Evolutionary conservation across 305 asterid genomes (phyloP).

Genomic region (Fraxinus dipetala): DNA sequence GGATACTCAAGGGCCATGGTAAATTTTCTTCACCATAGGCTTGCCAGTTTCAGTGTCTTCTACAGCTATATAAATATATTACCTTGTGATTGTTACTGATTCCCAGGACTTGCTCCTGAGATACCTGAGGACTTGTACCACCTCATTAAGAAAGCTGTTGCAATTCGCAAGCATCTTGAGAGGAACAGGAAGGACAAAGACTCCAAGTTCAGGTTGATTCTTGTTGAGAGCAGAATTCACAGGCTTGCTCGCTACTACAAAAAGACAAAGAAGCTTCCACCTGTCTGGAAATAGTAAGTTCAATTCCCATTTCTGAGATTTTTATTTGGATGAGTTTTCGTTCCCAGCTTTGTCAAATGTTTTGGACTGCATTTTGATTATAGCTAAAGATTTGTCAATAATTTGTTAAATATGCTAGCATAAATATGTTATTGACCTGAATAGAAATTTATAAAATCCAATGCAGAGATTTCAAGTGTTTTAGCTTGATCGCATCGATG

Average conservation of each 20-base stretch:
- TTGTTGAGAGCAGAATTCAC: slow-evolving; percentile 66
- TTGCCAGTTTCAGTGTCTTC: neutral
- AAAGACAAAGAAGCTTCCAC: slow-evolving; percentile 69
- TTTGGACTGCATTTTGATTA: neutral
- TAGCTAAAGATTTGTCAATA: neutral
- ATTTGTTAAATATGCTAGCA: neutral
- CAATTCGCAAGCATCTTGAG: slow-evolving; percentile 64
- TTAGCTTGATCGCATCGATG: neutral
- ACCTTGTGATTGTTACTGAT: neutral
- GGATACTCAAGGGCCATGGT: slow-evolving; percentile 63
- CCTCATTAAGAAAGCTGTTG: slow-evolving; percentile 66
- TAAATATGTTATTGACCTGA: neutral
- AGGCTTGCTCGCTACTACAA: slow-evolving; percentile 66
- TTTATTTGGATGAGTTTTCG: neutral
- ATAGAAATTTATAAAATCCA: neutral
- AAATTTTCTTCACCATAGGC: neutral
- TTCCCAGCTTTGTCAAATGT: neutral
- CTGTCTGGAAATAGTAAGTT: slow-evolving; percentile 64
- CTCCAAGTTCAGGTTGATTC: slow-evolving; percentile 60
- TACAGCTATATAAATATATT: neutral
- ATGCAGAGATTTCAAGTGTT: neutral
- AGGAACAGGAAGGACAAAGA: slow-evolving; percentile 67
- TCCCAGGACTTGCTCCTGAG: slow-evolving; percentile 64
- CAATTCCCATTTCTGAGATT: neutral
- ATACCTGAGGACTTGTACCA: slow-evolving; percentile 64